Evolutionary conservation across 1,284 basidiomycete species (phyloP).

Genomic region (Malassezia slooffiae): DNA sequence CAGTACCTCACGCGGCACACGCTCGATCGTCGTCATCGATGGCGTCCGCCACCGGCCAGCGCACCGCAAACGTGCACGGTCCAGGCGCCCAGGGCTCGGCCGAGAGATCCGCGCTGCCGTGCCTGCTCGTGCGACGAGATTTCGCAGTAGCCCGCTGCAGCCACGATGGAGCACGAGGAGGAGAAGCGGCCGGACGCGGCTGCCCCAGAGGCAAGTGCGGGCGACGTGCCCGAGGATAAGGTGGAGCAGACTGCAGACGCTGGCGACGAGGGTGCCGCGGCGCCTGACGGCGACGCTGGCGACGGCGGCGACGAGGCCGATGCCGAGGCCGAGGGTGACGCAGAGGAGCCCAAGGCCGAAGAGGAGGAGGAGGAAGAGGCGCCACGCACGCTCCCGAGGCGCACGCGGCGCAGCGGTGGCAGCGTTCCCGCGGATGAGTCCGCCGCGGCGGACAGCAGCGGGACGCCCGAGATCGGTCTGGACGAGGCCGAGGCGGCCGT

Average conservation of each 20-base stretch:
- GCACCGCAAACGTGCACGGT: background rate
- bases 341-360: background rate
- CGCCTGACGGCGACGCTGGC: background rate
- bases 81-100: too few species aligned
- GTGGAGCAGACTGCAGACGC: background rate
- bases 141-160: too few species aligned
- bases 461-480: too few species aligned
- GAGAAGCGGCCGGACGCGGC: background rate
- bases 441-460: too few species aligned
- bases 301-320: background rate
- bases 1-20: slow-evolving; percentile 20
- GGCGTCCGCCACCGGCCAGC: background rate
- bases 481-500: background rate
- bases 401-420: too few species aligned
- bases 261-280: background rate
- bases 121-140: too few species aligned
- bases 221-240: too few species aligned
- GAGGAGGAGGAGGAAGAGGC: background rate
- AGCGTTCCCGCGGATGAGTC: too few species aligned
- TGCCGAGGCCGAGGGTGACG: background rate
- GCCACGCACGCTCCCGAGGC: too few species aligned
- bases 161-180: slow-evolving; percentile 2
- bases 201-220: too few species aligned
- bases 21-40: background rate
- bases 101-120: too few species aligned